Percentiles rank a stretch among this genome's conserved stretches.
phyloP scores from a whole-genome alignment of 768 basidiomycete species.

The Boletus sensibilis region DNA sequence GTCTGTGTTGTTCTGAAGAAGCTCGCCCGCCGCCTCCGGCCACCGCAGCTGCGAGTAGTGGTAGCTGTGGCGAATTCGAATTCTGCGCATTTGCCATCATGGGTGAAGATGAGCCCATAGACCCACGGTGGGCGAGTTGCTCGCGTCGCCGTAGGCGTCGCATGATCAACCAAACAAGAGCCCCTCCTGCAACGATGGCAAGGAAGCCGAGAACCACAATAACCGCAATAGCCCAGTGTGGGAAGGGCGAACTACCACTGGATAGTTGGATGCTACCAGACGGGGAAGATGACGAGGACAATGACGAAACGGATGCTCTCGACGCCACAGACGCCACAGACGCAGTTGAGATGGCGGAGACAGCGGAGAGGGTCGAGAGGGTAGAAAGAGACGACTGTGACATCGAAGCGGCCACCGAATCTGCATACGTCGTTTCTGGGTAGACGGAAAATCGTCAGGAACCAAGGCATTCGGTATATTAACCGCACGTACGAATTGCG shows the following conservation, averaged over 20 bases:
- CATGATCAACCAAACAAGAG: conserved; percentile 71
- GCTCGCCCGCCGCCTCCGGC: conserved; percentile 34
- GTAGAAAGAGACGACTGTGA: conserved; percentile 36
- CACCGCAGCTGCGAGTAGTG: conserved; percentile 40
- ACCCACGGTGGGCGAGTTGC: conserved; percentile 57
- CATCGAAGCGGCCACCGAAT: conserved; percentile 61
- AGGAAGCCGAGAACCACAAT: conserved; percentile 84
- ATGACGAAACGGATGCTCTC: conserved; percentile 32
- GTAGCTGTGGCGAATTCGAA: conserved; percentile 44
- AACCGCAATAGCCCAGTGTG: conserved; percentile 90
- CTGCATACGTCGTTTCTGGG: conserved; percentile 73
- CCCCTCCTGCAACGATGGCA: conserved; percentile 67
- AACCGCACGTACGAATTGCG: conserved; percentile 69
- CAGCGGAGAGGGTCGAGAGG: conserved; percentile 34
- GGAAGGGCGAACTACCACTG: conserved; percentile 49
- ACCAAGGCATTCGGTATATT: not conserved
- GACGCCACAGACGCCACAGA: conserved; percentile 40
- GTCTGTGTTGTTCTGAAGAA: conserved; percentile 35
- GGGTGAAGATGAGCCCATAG: conserved; percentile 76
- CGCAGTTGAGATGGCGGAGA: conserved; percentile 36
- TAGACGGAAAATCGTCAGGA: conserved; percentile 10
- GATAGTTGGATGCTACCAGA: conserved; percentile 48
- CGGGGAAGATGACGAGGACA: conserved; percentile 17
- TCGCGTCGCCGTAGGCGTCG: conserved; percentile 60
- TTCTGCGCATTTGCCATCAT: conserved; percentile 71